Percentiles rank a stretch among this genome's conserved stretches.
Evolutionary conservation across 2,329 filamentous ascomycete species (phyloP).

Genomic region (Epichloe elymi): DNA sequence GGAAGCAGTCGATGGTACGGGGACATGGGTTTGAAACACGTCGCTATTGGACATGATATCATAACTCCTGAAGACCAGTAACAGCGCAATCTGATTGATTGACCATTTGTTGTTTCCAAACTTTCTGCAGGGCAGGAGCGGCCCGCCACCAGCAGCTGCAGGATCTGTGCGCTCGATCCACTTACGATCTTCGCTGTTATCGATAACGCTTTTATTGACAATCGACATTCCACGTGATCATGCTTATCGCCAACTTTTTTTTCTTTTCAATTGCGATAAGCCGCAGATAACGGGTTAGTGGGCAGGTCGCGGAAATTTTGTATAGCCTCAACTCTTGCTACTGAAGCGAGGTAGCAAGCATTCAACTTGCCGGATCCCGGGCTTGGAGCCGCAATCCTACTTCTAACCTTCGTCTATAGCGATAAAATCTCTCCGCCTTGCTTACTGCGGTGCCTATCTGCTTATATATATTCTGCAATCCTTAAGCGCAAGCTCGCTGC

Average conservation of each 20-base stretch:
- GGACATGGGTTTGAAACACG: neutral
- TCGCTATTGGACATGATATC: neutral
- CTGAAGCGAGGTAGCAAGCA: conserved; percentile 1
- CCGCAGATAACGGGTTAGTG: neutral
- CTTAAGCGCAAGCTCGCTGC: conserved; percentile 1
- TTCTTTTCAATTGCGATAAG: conserved; percentile 8
- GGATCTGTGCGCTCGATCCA: neutral
- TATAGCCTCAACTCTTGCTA: conserved; percentile 17
- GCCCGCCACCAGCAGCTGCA: neutral
- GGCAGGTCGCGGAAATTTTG: conserved; percentile 7
- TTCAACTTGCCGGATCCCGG: neutral
- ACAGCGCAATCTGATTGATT: neutral
- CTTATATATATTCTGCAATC: neutral
- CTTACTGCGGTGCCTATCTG: neutral
- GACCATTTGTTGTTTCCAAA: neutral
- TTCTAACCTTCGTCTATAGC: neutral
- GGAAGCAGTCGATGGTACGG: neutral
- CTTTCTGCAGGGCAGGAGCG: neutral
- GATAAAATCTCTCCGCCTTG: neutral
- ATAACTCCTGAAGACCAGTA: neutral
- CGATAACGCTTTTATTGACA: conserved; percentile 17
- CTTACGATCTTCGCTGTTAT: conserved; percentile 8
- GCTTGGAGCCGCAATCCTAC: neutral
- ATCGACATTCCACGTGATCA: conserved; percentile 10
- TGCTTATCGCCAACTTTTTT: conserved; percentile 18